Base-by-base conservation (phyloP, 371 early-diverging fungal species). In the Apophysomyces variabilis region DNA sequence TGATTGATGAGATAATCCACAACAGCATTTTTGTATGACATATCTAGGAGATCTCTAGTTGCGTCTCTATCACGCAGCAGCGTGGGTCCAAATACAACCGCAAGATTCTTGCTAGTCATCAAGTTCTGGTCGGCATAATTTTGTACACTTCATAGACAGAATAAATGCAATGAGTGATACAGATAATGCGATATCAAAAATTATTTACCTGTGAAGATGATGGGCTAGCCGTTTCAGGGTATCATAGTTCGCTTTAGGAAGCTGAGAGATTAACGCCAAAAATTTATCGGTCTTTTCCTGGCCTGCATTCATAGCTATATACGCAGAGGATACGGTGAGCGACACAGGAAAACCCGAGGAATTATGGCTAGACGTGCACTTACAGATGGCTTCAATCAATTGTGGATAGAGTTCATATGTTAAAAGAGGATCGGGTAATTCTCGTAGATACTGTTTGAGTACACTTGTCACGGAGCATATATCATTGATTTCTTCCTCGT, bases 1-100 rank as follows among this genome's bases (percentile, higher is more conserved):
- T 87, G 71, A 62, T 75, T 45, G 57, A 82, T 79, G 47, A 79
- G 66, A 62, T 80, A 89, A 69, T 91, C 94, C 45, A 93, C 87
- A 7, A 87, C 84, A 41, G 86, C 79, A 72, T 92, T 93, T 71
- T 93, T 95, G 44, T 77, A 79, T 7, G 84, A 82, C 90, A 94
- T 93, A 62, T 95, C 93, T 37, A 86, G 71, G 61, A 96, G 80
- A 65, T 96, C 95, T 35, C 82, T 74, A 21, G 80, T 76, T 14
- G 89, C 77, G 60, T 92, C 84, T 7, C 77, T 78, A 71, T 90
- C 88, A 9, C 91, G 85, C 76, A 97, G 72, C 37, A 97, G 76
- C 3, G 93, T 95, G 0, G 96, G 97, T 1, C 95, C 96, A 87
- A 97, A 95, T 46, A 97, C 96, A 14, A 96, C 93, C 3, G 94